Evolutionary conservation across 192 early-diverging fungal species (phyloP).

Genomic region (Coemansia sp.): DNA sequence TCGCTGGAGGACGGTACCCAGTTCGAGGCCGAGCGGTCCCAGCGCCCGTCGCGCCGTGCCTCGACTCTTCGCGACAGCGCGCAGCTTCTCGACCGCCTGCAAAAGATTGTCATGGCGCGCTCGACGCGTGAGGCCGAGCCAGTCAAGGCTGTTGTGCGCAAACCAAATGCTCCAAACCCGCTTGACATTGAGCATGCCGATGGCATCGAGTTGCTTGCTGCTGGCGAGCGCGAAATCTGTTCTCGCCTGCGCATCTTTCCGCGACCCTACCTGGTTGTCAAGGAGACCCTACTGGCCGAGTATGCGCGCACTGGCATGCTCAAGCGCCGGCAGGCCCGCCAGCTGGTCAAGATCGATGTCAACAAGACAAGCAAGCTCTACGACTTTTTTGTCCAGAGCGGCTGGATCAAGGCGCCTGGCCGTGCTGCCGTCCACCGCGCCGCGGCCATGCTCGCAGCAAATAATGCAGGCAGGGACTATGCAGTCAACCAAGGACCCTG

Average conservation of each 20-base stretch:
- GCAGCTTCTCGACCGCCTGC: slow-evolving; percentile 42
- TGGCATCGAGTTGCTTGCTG: slow-evolving; percentile 79
- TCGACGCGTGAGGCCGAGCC: slow-evolving; percentile 7
- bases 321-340: slow-evolving; percentile 71
- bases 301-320: slow-evolving; percentile 72
- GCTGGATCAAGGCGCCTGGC: slow-evolving; percentile 75
- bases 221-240: slow-evolving; percentile 79
- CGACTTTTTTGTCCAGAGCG: slow-evolving; percentile 90
- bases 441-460: slow-evolving; percentile 5
- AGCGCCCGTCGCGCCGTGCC: slow-evolving; percentile 47
- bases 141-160: slow-evolving; percentile 16
- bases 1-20: slow-evolving; percentile 68
- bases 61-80: slow-evolving; percentile 47
- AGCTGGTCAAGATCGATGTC: slow-evolving; percentile 90
- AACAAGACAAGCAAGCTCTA: slow-evolving; percentile 84
- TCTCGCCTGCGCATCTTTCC: slow-evolving; percentile 80
- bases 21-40: slow-evolving; percentile 67
- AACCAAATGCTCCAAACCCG: slow-evolving; percentile 32
- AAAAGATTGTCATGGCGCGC: slow-evolving; percentile 36
- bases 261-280: slow-evolving; percentile 86
- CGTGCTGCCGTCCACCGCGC: slow-evolving; percentile 7
- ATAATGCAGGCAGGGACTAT: neutral
- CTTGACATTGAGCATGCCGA: slow-evolving; percentile 80
- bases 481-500: slow-evolving; percentile 9
- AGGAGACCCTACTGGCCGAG: slow-evolving; percentile 84